phyloP scores from a whole-genome alignment of 192 early-diverging fungal genomes.

The Phlyctochytrium bullatum region DNA sequence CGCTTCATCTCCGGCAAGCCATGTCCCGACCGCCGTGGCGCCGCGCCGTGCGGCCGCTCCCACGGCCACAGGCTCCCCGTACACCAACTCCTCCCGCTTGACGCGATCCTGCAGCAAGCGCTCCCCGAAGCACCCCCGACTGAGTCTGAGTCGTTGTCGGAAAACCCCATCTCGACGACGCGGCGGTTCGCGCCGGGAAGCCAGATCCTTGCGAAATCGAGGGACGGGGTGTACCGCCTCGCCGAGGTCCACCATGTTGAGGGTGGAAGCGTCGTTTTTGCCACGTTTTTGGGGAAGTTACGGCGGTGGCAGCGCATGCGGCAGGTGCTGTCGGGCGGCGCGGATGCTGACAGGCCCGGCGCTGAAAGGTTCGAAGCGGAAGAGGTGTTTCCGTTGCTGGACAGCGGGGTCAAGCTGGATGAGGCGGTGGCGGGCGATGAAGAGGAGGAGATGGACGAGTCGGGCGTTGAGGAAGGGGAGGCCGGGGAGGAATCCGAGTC shows the following conservation, averaged over 20 bases:
- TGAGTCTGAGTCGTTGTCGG: too few relatives aligned
- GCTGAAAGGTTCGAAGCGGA: neutral
- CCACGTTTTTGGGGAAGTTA: too few relatives aligned
- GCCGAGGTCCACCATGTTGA: slow-evolving; percentile 2
- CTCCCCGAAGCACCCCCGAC: too few relatives aligned
- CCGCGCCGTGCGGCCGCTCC: slow-evolving; percentile 1
- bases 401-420: too few relatives aligned
- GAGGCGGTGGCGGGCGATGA: neutral
- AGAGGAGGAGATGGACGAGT: neutral
- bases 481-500: neutral
- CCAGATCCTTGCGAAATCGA: slow-evolving; percentile 7
- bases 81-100: slow-evolving; percentile 14
- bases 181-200: neutral
- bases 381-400: slow-evolving; percentile 8
- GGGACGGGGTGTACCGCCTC: slow-evolving; percentile 22
- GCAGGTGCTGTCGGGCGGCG: slow-evolving; percentile 7
- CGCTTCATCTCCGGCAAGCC: neutral
- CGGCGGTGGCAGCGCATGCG: too few relatives aligned
- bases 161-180: neutral
- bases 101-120: slow-evolving; percentile 12
- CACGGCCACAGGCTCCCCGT: slow-evolving; percentile 10
- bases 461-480: neutral
- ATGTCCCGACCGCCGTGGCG: too few relatives aligned
- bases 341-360: slow-evolving; percentile 10
- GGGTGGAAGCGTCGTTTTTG: neutral